Conservation (phyloP, 2,329 filamentous ascomycete species). For the Ceratocystiopsis minuta region DNA sequence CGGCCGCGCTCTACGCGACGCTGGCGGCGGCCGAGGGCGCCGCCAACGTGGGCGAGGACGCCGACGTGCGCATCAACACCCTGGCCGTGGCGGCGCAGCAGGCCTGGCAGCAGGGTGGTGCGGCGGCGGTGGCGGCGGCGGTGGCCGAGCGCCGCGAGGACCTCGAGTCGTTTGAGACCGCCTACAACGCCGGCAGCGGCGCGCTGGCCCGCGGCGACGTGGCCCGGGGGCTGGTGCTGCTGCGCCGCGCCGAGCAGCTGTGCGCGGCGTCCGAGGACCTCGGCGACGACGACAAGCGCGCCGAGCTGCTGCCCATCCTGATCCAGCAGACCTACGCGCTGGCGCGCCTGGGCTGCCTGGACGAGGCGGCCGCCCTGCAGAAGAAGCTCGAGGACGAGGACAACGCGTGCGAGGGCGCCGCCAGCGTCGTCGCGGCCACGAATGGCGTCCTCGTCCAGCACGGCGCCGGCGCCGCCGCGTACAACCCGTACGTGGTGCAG, state of each 20-base stretch:
- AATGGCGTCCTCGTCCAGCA: slow-evolving; percentile 31
- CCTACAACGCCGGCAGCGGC: slow-evolving; percentile 63
- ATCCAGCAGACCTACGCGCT: slow-evolving; percentile 62
- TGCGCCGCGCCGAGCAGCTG: slow-evolving; percentile 52
- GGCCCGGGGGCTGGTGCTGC: slow-evolving; percentile 42
- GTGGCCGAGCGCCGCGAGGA: slow-evolving; percentile 40
- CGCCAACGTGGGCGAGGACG: slow-evolving; percentile 40
- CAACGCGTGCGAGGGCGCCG: slow-evolving; percentile 43
- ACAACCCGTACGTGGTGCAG: slow-evolving; percentile 52
- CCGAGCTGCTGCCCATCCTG: slow-evolving; percentile 56
- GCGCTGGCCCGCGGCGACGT: slow-evolving; percentile 54
- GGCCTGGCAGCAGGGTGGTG: slow-evolving; percentile 44
- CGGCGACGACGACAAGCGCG: slow-evolving; percentile 53
- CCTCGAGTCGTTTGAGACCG: slow-evolving; percentile 60
- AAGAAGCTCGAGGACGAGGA: slow-evolving; percentile 40
- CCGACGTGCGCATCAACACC: slow-evolving; percentile 61
- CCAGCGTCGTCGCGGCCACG: slow-evolving; percentile 46
- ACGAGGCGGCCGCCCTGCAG: slow-evolving; percentile 46
- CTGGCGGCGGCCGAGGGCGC: slow-evolving; percentile 28
- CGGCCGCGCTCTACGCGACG: slow-evolving; percentile 42
- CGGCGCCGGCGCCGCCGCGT: slow-evolving; percentile 3
- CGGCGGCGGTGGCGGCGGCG: slow-evolving; percentile 25
- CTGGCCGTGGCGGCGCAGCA: slow-evolving; percentile 55
- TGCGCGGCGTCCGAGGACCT: slow-evolving; percentile 60
- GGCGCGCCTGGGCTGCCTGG: slow-evolving; percentile 43